Percentiles rank a stretch among this genome's conserved stretches.
Evolutionary conservation across 1,284 basidiomycete species (phyloP).

Genomic region (Pseudomicrostroma phylloplanum): DNA sequence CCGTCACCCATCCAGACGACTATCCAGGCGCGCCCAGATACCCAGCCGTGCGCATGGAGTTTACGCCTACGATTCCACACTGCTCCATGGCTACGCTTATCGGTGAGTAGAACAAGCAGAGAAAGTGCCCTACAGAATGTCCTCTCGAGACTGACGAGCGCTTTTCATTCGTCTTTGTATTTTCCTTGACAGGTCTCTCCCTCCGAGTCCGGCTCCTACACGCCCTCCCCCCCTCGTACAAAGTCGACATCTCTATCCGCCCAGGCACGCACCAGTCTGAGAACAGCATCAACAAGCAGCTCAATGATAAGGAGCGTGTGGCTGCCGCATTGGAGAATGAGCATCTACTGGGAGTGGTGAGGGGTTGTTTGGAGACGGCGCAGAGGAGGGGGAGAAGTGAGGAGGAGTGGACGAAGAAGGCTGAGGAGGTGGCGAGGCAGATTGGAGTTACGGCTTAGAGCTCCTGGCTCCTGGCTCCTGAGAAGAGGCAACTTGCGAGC

Average conservation of each 20-base stretch:
- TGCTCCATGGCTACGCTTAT: slow-evolving; percentile 97
- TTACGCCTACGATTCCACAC: slow-evolving; percentile 92
- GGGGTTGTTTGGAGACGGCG: slow-evolving; percentile 68
- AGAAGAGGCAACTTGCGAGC: too few relatives aligned
- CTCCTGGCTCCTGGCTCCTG: too few relatives aligned
- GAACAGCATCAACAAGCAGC: slow-evolving; percentile 90
- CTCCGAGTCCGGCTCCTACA: slow-evolving; percentile 85
- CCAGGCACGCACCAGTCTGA: slow-evolving; percentile 94
- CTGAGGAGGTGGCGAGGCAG: slow-evolving; percentile 14
- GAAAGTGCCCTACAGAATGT: too few relatives aligned
- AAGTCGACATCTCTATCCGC: slow-evolving; percentile 87
- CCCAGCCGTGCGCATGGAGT: slow-evolving; percentile 58
- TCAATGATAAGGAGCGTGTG: slow-evolving; percentile 97
- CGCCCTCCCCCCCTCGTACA: slow-evolving; percentile 83
- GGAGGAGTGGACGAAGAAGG: slow-evolving; percentile 15
- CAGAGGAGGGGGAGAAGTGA: slow-evolving; percentile 49
- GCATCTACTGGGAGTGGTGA: slow-evolving; percentile 77
- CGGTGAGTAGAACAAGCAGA: slow-evolving; percentile 61
- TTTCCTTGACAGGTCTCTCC: slow-evolving; percentile 64
- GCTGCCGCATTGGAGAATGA: slow-evolving; percentile 93
- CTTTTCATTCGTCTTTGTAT: too few relatives aligned
- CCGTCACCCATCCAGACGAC: slow-evolving; percentile 55
- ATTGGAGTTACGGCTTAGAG: slow-evolving; percentile 12
- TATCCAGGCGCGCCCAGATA: slow-evolving; percentile 21
- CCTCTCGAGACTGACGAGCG: too few relatives aligned